These are phyloP conservation scores for Talaromyces trachyspermus DNA, from an alignment of 495 filamentous ascomycete species.

Conservation along the genomic window DNA sequence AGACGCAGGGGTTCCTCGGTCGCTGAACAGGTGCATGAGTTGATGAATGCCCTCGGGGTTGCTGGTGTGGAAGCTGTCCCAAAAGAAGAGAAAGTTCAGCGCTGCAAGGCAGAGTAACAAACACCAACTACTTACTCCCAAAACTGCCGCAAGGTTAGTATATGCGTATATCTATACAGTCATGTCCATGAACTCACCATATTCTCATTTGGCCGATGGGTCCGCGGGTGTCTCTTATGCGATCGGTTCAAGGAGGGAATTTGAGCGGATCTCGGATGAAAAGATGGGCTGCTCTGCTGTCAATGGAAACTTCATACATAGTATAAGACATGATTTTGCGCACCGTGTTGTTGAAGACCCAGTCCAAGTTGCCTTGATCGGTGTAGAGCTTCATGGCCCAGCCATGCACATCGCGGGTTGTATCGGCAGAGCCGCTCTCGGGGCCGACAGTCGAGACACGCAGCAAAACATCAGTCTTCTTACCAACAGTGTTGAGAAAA, in stretches of 20 bases:
- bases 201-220: slow-evolving; percentile 39
- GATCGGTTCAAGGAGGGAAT: slow-evolving; percentile 47
- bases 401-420: slow-evolving; percentile 57
- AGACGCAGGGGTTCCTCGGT: slow-evolving; percentile 56
- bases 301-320: not conserved
- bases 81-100: no score
- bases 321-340: slow-evolving; percentile 27
- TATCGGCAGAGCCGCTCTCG: slow-evolving; percentile 59
- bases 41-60: slow-evolving; percentile 59
- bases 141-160: slow-evolving; percentile 29
- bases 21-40: slow-evolving; percentile 60
- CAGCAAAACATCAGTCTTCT: slow-evolving; percentile 52
- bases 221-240: slow-evolving; percentile 42
- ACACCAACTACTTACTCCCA: slow-evolving; percentile 54
- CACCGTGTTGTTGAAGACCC: slow-evolving; percentile 49
- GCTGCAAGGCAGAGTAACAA: slow-evolving; percentile 45
- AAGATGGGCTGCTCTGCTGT: slow-evolving; percentile 31
- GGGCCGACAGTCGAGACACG: slow-evolving; percentile 60
- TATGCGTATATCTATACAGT: not conserved
- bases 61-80: slow-evolving; percentile 47
- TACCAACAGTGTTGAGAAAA: slow-evolving; percentile 45
- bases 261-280: slow-evolving; percentile 50
- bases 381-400: slow-evolving; percentile 72
- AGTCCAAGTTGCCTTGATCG: slow-evolving; percentile 69
- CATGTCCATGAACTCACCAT: slow-evolving; percentile 25